phyloP scores from a whole-genome alignment of 345 rosid species.

The Hibiscus trionum region DNA sequence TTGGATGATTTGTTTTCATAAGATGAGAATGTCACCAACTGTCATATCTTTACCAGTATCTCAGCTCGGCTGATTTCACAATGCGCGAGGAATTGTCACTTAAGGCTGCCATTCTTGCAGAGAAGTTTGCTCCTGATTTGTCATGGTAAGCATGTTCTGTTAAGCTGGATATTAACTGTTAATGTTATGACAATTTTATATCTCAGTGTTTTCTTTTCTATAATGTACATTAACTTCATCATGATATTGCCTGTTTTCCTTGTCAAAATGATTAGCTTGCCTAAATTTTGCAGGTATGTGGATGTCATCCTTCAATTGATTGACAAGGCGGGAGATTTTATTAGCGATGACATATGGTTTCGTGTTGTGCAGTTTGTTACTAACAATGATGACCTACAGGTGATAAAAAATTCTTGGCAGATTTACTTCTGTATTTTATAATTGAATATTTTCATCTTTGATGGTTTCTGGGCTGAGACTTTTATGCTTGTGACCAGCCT shows the following conservation, averaged over 20 bases:
- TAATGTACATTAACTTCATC: neutral
- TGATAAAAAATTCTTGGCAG: slow-evolving; percentile 25
- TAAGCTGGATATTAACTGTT: neutral
- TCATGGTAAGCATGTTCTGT: slow-evolving; percentile 61
- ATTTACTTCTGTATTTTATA: slow-evolving; percentile 4
- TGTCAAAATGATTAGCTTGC: neutral
- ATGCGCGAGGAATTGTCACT: slow-evolving; percentile 99
- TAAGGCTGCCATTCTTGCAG: slow-evolving; percentile 99
- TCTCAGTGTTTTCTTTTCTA: neutral
- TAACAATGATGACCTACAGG: slow-evolving; percentile 98
- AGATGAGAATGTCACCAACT: slow-evolving; percentile 11
- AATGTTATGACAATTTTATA: neutral
- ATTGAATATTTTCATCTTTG: slow-evolving; percentile 6
- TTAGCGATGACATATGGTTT: slow-evolving; percentile 99
- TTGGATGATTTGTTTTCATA: neutral
- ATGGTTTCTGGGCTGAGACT: slow-evolving; percentile 20
- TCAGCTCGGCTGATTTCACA: slow-evolving; percentile 91
- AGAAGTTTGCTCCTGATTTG: slow-evolving; percentile 98
- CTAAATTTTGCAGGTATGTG: slow-evolving; percentile 61
- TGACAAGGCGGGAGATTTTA: slow-evolving; percentile 99
- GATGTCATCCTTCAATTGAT: slow-evolving; percentile 98
- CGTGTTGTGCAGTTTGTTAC: slow-evolving; percentile 99
- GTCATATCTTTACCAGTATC: slow-evolving; percentile 54
- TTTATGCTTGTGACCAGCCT: slow-evolving; percentile 47
- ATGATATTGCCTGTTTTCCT: neutral